Base-by-base conservation (phyloP, 176 grass and related monocot species). In the Triticum dicoccoides region DNA sequence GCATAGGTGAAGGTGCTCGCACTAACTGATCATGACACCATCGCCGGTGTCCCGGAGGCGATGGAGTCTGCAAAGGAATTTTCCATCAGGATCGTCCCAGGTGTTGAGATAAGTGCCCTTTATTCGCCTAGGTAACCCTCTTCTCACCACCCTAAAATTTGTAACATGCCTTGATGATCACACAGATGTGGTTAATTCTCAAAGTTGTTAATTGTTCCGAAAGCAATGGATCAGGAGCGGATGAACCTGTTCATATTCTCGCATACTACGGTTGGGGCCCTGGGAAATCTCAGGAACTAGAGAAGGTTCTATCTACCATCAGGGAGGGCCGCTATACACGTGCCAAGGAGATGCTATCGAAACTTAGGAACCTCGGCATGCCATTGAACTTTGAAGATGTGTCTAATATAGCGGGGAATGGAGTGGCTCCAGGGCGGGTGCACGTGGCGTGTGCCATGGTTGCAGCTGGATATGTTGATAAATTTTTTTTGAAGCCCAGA, bases 241-340 rank as follows among this genome's bases (percentile, higher is more conserved):
- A 81, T 3, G 91, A 94, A 75, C 91, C 91, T 41, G 92, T 92
- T 45, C 92, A 97, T 80, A 94, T 97, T 82, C 91, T 97, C 11
- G 91, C 94, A 42, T 97, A 97, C 58, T 97, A 97, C 9, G 86
- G 69, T 39, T 80, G 86, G 80, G 94, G 94, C 2, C 91, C 80
- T 27, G 25, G 1, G 17, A 90, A 66, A 81, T 86, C 79, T 58
- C 82, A 92, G 63, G 91, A 93, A 76, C 67, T 94, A 23, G 89
- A 97, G 15, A 37, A 37, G 5, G 35, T 37, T 37, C 35, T 37
- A 37, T 37, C 35, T 37, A 37, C 4, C 35, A 37, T 37, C 35
- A 37, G 35, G 35, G 35, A 37, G 5, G 35, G 35, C 35, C 35
- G 35, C 35, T 37, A 94, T 35, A 32, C 79, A 7, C 89, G 94